These are phyloP conservation scores for Phialocephala sp. DNA, from an alignment of 2,329 filamentous ascomycete genomes.

Conservation along the genomic window DNA sequence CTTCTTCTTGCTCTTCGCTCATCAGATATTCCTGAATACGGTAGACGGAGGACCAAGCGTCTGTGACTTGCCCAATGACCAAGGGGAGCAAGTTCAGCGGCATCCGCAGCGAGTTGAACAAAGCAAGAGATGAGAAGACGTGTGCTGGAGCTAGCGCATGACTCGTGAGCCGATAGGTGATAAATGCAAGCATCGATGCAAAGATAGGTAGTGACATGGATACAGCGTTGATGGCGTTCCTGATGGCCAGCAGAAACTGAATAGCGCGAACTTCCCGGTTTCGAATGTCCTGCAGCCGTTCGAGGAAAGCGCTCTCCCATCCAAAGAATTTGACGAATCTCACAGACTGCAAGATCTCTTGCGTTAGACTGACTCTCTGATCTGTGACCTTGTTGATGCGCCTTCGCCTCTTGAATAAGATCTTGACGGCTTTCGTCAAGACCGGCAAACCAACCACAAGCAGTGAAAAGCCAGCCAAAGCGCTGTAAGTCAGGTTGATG, in stretches of 20 bases:
- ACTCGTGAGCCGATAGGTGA: slow-evolving; percentile 74
- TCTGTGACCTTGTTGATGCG: slow-evolving; percentile 94
- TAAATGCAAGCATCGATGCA: slow-evolving; percentile 93
- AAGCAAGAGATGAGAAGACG: slow-evolving; percentile 89
- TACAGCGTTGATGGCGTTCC: slow-evolving; percentile 70
- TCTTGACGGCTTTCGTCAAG: slow-evolving; percentile 77
- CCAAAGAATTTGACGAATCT: slow-evolving; percentile 97
- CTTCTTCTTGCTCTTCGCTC: slow-evolving; percentile 82
- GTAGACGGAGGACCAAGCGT: slow-evolving; percentile 83
- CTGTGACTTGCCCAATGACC: slow-evolving; percentile 86
- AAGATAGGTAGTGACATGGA: slow-evolving; percentile 77
- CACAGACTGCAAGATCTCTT: slow-evolving; percentile 90
- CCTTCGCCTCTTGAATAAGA: slow-evolving; percentile 75
- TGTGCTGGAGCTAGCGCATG: slow-evolving; percentile 74
- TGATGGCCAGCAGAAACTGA: slow-evolving; percentile 76
- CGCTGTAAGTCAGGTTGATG: slow-evolving; percentile 89
- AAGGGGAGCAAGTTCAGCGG: slow-evolving; percentile 89
- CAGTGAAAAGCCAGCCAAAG: slow-evolving; percentile 84
- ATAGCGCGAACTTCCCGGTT: slow-evolving; percentile 81
- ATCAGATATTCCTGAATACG: slow-evolving; percentile 89
- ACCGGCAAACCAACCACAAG: slow-evolving; percentile 79
- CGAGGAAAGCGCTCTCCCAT: slow-evolving; percentile 88
- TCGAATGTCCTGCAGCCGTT: slow-evolving; percentile 76
- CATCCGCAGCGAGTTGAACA: slow-evolving; percentile 91
- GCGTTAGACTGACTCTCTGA: slow-evolving; percentile 86